These are phyloP conservation scores for Bombardia bombarda DNA, from an alignment of 495 filamentous ascomycete genomes.

Conservation along the genomic window DNA sequence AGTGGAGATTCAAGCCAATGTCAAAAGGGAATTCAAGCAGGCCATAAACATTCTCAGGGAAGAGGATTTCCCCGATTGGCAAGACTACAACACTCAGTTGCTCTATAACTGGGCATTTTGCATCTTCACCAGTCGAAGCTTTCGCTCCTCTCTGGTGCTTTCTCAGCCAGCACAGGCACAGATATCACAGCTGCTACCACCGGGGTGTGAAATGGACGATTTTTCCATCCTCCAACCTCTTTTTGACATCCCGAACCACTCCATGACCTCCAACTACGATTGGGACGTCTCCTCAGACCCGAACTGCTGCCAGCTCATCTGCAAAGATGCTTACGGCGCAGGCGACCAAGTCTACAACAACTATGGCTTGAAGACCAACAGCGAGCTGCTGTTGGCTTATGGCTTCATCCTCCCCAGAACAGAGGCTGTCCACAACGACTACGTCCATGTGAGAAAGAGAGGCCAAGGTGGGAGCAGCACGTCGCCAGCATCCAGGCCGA, in stretches of 20 bases:
- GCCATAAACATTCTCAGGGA: conserved; percentile 32
- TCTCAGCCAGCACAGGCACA: conserved; percentile 8
- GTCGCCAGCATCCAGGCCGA: conserved; percentile 6
- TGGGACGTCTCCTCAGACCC: conserved; percentile 30
- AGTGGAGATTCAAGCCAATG: conserved; percentile 32
- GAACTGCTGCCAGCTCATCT: conserved; percentile 22
- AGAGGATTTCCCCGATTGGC: conserved; percentile 16
- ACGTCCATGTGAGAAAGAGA: conserved; percentile 35
- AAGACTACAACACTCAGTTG: conserved; percentile 29
- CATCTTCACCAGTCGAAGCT: conserved; percentile 48
- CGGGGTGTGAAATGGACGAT: conserved; percentile 30
- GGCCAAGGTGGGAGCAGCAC: not conserved
- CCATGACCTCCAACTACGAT: conserved; percentile 27
- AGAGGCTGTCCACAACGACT: conserved; percentile 38
- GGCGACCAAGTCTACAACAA: conserved; percentile 44
- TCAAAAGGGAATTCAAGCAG: conserved; percentile 36
- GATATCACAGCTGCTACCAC: conserved; percentile 6
- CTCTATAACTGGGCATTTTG: conserved; percentile 49
- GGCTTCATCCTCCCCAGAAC: conserved; percentile 40
- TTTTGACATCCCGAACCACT: conserved; percentile 47
- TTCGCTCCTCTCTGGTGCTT: conserved; percentile 38
- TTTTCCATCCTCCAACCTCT: conserved; percentile 46
- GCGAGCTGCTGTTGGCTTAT: conserved; percentile 45
- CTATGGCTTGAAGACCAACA: conserved; percentile 47
- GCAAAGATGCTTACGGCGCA: conserved; percentile 17